These are phyloP conservation scores for Coffea eugenioides DNA, from an alignment of 257 asterid species.

Conservation along the genomic window DNA sequence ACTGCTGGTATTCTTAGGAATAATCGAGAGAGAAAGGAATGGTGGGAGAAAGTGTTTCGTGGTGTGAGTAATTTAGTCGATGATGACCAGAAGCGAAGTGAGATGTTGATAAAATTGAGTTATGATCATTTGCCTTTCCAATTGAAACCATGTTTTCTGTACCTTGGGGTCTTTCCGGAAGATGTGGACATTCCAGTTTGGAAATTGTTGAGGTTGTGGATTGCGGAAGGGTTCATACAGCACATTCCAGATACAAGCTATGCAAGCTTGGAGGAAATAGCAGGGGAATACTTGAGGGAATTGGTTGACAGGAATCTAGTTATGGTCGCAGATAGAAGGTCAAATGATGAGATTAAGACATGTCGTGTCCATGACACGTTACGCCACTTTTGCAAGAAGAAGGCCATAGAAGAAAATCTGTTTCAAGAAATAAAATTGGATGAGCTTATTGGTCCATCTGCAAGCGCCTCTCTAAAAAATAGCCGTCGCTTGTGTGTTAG, in stretches of 20 bases:
- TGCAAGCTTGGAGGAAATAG: constrained; percentile 20
- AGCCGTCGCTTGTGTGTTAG: constrained; percentile 23
- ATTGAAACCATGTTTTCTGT: constrained; percentile 28
- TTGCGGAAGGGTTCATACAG: constrained; percentile 31
- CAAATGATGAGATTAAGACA: constrained; percentile 15
- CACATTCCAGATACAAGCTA: neutral
- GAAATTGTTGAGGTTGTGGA: constrained; percentile 29
- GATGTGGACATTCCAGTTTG: constrained; percentile 22
- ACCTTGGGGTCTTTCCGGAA: constrained; percentile 31
- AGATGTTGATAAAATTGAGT: constrained; percentile 22
- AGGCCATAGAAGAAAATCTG: constrained; percentile 11
- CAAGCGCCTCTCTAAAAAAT: neutral
- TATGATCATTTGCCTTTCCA: constrained; percentile 25
- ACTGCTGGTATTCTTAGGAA: constrained; percentile 29
- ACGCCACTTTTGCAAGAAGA: constrained; percentile 20
- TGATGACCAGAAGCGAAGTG: neutral
- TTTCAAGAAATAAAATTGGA: constrained; percentile 13
- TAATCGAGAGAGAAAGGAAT: neutral
- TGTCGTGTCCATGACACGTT: constrained; percentile 29
- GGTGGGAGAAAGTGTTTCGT: constrained; percentile 26
- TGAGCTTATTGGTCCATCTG: neutral
- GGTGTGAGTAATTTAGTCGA: constrained; percentile 3
- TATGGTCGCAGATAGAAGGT: constrained; percentile 2
- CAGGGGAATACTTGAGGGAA: constrained; percentile 16
- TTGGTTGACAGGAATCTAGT: constrained; percentile 23